Evolutionary conservation across 768 basidiomycete genomes (phyloP).

Genomic region (Rhodotorula paludigena): DNA sequence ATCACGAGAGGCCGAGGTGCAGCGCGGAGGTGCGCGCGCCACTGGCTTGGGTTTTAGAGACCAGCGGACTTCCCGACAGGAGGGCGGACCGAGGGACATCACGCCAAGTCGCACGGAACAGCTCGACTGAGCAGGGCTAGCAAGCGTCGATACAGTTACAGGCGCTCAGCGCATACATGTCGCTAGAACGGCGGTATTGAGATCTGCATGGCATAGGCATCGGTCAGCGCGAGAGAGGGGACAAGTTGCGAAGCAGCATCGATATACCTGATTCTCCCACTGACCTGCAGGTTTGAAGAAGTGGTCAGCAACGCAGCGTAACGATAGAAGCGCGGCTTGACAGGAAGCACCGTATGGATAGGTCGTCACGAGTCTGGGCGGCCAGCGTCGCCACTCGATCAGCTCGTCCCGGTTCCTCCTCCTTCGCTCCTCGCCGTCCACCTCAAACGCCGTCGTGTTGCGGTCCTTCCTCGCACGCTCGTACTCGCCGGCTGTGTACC

Average conservation of each 20-base stretch:
- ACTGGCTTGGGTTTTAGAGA: no score
- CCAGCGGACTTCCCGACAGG: no score
- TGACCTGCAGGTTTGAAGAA: background rate
- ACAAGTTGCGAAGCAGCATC: background rate
- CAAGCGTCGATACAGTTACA: background rate
- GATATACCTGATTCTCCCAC: background rate
- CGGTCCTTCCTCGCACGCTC: slow-evolving; percentile 10
- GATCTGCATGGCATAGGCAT: background rate
- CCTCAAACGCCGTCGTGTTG: slow-evolving; percentile 20
- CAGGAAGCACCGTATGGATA: slow-evolving; percentile 14
- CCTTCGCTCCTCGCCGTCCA: background rate
- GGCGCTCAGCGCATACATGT: no score
- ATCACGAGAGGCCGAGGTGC: no score
- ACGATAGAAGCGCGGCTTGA: rapidly evolving
- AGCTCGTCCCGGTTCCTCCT: background rate
- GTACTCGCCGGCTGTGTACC: slow-evolving; percentile 15
- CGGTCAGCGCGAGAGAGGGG: background rate
- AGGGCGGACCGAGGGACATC: no score
- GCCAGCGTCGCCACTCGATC: slow-evolving; percentile 16
- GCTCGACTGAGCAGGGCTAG: no score
- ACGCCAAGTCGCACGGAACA: no score
- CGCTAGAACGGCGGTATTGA: slow-evolving; percentile 5
- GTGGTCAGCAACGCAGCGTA: background rate
- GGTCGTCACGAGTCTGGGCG: slow-evolving; percentile 8
- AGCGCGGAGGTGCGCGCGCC: no score